Evolutionary conservation across 768 basidiomycete genomes (phyloP).

Genomic region (Serendipita sp.): DNA sequence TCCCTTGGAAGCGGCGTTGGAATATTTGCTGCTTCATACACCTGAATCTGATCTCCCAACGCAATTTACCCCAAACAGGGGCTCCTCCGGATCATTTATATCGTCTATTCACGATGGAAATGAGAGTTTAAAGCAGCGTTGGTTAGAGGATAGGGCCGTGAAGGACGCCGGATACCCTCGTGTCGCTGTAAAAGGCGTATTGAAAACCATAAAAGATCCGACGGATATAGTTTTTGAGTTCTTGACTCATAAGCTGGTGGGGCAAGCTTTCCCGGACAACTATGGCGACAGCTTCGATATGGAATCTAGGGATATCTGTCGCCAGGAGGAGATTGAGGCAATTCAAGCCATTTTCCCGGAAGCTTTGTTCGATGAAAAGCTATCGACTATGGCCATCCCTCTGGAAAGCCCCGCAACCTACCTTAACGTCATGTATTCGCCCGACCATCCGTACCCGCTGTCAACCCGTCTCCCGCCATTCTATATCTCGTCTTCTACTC

Average conservation of each 20-base stretch:
- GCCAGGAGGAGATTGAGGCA: constrained; percentile 22
- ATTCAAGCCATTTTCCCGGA: constrained; percentile 13
- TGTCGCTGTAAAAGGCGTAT: constrained; percentile 39
- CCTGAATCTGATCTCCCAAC: constrained; percentile 79
- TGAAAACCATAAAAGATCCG: constrained; percentile 11
- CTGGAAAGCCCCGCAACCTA: constrained; percentile 46
- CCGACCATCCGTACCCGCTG: constrained; percentile 28
- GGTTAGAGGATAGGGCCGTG: constrained; percentile 63
- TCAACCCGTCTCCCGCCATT: constrained; percentile 42
- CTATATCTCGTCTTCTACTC: constrained; percentile 50
- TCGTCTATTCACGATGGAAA: constrained; percentile 45
- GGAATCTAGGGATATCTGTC: constrained; percentile 14
- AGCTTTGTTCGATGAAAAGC: neutral
- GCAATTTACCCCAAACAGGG: constrained; percentile 45
- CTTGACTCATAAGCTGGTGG: neutral
- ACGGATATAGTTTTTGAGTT: neutral
- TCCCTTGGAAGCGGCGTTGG: constrained; percentile 62
- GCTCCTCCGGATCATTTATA: constrained; percentile 54
- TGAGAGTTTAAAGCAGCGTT: constrained; percentile 50
- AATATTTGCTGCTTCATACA: constrained; percentile 65
- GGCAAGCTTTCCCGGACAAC: neutral
- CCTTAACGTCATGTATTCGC: constrained; percentile 47
- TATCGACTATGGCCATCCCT: constrained; percentile 19
- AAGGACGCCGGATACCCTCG: constrained; percentile 75
- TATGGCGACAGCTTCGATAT: constrained; percentile 11